These are phyloP conservation scores for Vanderwaltozyma polyspora DNA, from an alignment of 805 yeast species.

Conservation along the genomic window DNA sequence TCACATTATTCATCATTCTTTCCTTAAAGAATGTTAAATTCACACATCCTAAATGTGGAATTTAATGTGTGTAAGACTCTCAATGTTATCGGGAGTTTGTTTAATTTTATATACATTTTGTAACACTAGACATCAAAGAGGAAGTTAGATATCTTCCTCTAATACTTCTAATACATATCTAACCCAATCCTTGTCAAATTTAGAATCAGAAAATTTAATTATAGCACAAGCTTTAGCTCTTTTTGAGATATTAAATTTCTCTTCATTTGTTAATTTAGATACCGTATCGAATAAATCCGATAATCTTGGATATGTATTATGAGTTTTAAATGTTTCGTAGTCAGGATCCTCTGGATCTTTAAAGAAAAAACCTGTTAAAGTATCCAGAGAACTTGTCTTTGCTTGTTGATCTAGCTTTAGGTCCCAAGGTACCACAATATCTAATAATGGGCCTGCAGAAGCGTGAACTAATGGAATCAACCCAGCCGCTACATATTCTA, in stretches of 20 bases:
- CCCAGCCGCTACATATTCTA: slow-evolving; percentile 82
- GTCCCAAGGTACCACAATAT: slow-evolving; percentile 61
- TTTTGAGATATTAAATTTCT: slow-evolving; percentile 32
- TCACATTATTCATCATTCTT: no score
- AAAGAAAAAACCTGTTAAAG: slow-evolving; percentile 72
- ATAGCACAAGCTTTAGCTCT: slow-evolving; percentile 36
- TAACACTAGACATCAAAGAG: no score
- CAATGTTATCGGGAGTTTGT: no score
- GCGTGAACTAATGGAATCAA: slow-evolving; percentile 85
- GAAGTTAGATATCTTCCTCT: no score
- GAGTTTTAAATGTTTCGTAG: slow-evolving; percentile 17
- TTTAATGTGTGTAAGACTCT: no score
- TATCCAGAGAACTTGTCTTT: slow-evolving; percentile 25
- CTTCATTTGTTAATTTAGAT: slow-evolving; percentile 29
- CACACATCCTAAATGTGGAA: no score
- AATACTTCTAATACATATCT: slow-evolving; percentile 10
- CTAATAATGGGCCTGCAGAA: slow-evolving; percentile 88
- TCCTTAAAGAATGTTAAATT: no score
- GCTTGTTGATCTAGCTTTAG: slow-evolving; percentile 18
- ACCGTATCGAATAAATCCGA: slow-evolving; percentile 37
- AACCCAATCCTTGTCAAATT: slow-evolving; percentile 49
- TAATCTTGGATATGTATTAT: slow-evolving; percentile 33
- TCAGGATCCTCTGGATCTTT: slow-evolving; percentile 65
- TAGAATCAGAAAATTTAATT: slow-evolving; percentile 50
- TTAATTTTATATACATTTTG: no score